Evolutionary conservation across 768 basidiomycete species (phyloP), one percentile per base, ranked within the genome.

Genomic region (Leccinum boreale): DNA sequence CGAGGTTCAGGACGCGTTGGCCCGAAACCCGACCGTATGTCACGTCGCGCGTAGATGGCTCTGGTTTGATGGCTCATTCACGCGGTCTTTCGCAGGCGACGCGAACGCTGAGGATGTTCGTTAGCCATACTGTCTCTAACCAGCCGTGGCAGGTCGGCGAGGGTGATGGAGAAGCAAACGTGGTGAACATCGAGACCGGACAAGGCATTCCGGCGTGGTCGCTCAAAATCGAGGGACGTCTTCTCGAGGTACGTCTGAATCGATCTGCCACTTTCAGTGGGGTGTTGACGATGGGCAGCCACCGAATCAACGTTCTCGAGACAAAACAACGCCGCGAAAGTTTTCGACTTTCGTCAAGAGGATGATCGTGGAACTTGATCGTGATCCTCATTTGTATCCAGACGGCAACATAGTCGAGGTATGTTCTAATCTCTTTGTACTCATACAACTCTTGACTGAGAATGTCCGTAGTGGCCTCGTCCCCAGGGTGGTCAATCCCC

Each of bases 361-460:
- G 28, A 85, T 95, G 81, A 77, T 92, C 5, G 80, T 97, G 14
- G 95, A 98, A 64, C 75, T 96, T 33, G 94, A 96, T 64, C 83
- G 92, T 17, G 93, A 96, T 70, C 82, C 90, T 4, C 76, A 81
- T 5, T 70, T 90, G 47, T 94, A 90, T 67, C 82, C 90, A 1
- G 92, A 96, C 51, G 84, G 87, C 21, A 96, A 95, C 65, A 86
- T 94, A 15, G 85, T 96, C 35, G 94, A 97, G 84, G 95, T 94
- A 60, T 50, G 65, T 21, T 47, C 4, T 29, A 23, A 19, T 26
- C 39, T 5, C 31, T 56, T 33, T 42, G n/a, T 44, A 55, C 28
- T 7, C 29, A 5, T 42, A 26, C 12, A 3, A 31, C 52, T 36
- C 4, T 23, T 55, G 21, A 29, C n/a, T 26, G 50, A 51, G 12